Evolutionary conservation across 2,329 filamentous ascomycete genomes (phyloP), one percentile per base, ranked within the genome.

Genomic region (Hirsutella minnesotensis): DNA sequence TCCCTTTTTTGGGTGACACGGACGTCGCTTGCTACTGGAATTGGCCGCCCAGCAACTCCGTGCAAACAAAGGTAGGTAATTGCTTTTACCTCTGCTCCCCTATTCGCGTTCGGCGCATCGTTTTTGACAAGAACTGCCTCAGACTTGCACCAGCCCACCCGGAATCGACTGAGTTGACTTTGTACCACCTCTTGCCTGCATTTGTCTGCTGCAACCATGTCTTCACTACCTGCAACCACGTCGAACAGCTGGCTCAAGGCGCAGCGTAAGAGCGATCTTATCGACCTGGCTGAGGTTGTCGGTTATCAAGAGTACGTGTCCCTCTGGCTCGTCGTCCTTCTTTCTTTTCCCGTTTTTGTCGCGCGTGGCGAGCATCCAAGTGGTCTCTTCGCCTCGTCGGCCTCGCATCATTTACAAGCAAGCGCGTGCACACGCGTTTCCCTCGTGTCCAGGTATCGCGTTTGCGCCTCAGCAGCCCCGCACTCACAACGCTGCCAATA

Each of bases 211-310:
- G 24, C 24, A 27, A 27, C 24, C 33, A 35, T 35, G 33, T 35
- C 33, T 35, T 16, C 33, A 9, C 15, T 9, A 35, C 9, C 33
- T 35, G 33, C 33, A 45, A 56, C 54, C 48, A 51, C 54, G 29
- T 73, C 59, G 54, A 78, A 82, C 58, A 77, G 79, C 53, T 94
- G 84, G 78, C 73, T 95, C 59, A 76, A 81, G 63, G 74, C 75
- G 61, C 84, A 92, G 73, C 82, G 84, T 69, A 94, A 94, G 73
- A 73, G 72, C 53, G 86, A 90, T 50, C 75, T 95, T 44, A 63
- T 78, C 53, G 81, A 85, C 49, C 71, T 94, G 48, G 86, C 86
- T 46, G 76, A 85, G 51, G 66, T 72, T 38, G 73, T 84, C 48
- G 82, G 82, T 45, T 68, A 90, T 43, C 72, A 77, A 58, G 75